These are phyloP conservation scores for Trichoderma aggressivum DNA, from an alignment of 2,329 filamentous ascomycete species.

Conservation along the genomic window DNA sequence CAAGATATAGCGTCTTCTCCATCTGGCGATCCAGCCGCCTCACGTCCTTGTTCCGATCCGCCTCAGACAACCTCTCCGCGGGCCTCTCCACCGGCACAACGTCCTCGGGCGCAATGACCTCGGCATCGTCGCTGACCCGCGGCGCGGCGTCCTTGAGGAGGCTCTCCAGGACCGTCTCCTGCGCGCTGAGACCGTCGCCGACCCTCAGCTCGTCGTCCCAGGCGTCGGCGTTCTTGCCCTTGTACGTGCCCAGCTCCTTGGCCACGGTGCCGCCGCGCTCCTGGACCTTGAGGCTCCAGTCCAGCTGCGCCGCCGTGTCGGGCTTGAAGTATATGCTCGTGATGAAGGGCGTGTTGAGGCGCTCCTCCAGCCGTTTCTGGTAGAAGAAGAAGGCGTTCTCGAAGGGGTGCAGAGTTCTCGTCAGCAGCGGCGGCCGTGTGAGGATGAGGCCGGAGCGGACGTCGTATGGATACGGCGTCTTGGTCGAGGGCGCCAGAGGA, in stretches of 20 bases:
- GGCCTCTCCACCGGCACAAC: constrained; percentile 69
- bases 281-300: constrained; percentile 84
- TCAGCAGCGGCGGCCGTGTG: constrained; percentile 83
- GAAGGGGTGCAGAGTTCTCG: constrained; percentile 77
- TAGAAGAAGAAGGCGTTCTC: constrained; percentile 95
- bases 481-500: constrained; percentile 17
- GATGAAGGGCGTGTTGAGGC: constrained; percentile 80
- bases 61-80: constrained; percentile 67
- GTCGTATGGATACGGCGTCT: constrained; percentile 38
- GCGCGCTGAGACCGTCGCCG: constrained; percentile 64
- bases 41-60: constrained; percentile 71
- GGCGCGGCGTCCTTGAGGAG: constrained; percentile 73
- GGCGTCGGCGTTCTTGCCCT: constrained; percentile 62
- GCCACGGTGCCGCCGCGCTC: constrained; percentile 71
- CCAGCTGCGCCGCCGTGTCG: constrained; percentile 76
- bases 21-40: constrained; percentile 76
- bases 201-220: constrained; percentile 93
- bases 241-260: constrained; percentile 82
- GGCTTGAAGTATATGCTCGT: constrained; percentile 94
- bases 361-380: constrained; percentile 94
- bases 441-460: constrained; percentile 71
- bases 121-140: constrained; percentile 57
- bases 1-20: constrained; percentile 79
- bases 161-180: constrained; percentile 62
- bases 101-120: constrained; percentile 55